Base-by-base conservation (phyloP, 2,329 filamentous ascomycete genomes). In the Colletotrichum scovillei region DNA sequence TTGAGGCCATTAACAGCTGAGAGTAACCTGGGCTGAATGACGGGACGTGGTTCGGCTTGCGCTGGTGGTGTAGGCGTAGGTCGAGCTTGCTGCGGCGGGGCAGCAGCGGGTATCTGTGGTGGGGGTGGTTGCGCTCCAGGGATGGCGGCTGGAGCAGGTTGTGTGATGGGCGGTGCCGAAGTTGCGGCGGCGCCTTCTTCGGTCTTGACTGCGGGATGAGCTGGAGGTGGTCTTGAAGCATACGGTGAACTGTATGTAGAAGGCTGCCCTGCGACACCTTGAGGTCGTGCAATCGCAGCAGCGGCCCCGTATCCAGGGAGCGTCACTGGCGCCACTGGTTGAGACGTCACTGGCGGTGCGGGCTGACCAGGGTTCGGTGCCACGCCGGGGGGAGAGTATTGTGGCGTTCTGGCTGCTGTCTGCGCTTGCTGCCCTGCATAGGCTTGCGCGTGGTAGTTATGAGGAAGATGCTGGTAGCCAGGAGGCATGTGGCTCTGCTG, bases 1-100 rank as follows among this genome's bases (percentile, higher is more conserved):
- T 86, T 87, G 77, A 89, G 84, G 22, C 82, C 82, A 42, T 83
- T 81, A 22, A 89, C 82, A 16, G 84, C 83, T 7, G 79, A 76
- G 26, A 85, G 78, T 1, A 88, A 78, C 42, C 82, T 81, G 0
- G 85, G 83, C n/a, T 87, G 82, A 30, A 89, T 84, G 30, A 85
- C 83, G 8, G 81, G 81, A 38, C 81, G 79, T 8, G 77, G 65
- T 53, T 69, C 69, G 26, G 65, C 62, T 55, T 73, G 67, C 19
- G 63, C 72, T 26, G 71, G 67, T 26, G 75, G 70, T 30, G 73
- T 70, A 22, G 70, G 74, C 2, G 73, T 63, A 7, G 73, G 65
- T 52, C 69, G 74, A 22, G 69, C 63, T 73, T 75, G 73, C 57
- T 72, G 63, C 30, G 67, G 63, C 30, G 64, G 63, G 55, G 53